These are phyloP conservation scores for Tolypocladium ophioglossoides DNA, from an alignment of 2,329 filamentous ascomycete species.

Conservation along the genomic window DNA sequence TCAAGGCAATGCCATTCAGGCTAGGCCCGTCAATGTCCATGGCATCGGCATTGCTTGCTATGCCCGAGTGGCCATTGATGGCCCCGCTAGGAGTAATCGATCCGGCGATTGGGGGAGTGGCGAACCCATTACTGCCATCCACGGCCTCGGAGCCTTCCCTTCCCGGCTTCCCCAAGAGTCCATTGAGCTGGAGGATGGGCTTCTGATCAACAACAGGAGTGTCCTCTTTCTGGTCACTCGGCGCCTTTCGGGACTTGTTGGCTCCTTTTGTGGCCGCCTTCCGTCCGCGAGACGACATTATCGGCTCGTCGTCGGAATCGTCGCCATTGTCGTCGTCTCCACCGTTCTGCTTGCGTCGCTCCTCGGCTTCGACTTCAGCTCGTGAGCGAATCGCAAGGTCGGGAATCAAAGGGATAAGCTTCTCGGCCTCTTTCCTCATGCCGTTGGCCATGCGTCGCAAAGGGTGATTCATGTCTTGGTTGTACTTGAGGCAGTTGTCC, in stretches of 20 bases:
- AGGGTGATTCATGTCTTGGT: conserved; percentile 78
- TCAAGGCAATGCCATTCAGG: conserved; percentile 53
- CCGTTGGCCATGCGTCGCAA: conserved; percentile 86
- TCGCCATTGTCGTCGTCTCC: conserved; percentile 74
- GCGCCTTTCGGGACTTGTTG: conserved; percentile 67
- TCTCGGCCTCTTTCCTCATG: conserved; percentile 97
- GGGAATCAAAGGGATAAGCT: conserved; percentile 87
- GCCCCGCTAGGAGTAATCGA: conserved; percentile 63
- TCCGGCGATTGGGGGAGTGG: conserved; percentile 66
- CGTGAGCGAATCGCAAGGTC: conserved; percentile 84
- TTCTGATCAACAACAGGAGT: conserved; percentile 70
- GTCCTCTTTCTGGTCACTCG: conserved; percentile 62
- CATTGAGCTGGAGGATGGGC: conserved; percentile 57
- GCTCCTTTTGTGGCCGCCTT: conserved; percentile 70
- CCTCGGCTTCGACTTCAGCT: conserved; percentile 86
- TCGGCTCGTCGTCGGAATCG: conserved; percentile 93
- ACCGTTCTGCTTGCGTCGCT: conserved; percentile 76
- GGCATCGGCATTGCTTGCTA: conserved; percentile 65
- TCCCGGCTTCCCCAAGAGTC: conserved; percentile 45
- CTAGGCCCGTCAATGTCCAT: conserved; percentile 81
- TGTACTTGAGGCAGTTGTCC: conserved; percentile 95
- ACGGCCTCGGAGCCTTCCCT: conserved; percentile 67
- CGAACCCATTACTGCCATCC: conserved; percentile 77
- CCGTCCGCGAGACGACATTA: conserved; percentile 92
- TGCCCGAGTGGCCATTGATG: conserved; percentile 53